Evolutionary conservation across 1,284 basidiomycete species (phyloP).

Genomic region (Neotropicomus parvogracilis): DNA sequence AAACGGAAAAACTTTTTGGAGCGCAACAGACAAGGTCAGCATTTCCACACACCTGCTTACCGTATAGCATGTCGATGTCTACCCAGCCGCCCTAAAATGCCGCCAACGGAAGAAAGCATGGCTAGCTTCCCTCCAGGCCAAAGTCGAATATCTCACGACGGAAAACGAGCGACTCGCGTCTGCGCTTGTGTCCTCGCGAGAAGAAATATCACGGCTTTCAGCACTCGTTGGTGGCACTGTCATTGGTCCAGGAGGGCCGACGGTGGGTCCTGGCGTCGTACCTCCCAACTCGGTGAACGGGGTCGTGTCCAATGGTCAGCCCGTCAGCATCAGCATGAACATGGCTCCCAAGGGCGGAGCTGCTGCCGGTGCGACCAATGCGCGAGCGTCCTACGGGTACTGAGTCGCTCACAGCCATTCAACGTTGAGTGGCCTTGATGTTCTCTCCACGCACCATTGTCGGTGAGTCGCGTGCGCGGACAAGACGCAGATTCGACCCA

Average conservation of each 20-base stretch:
- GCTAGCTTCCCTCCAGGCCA: conserved; percentile 89
- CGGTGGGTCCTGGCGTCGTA: conserved; percentile 30
- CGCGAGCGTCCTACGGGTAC: conserved; percentile 35
- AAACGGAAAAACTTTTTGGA: conserved; percentile 93
- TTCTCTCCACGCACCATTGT: conserved; percentile 10
- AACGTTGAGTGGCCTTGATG: conserved; percentile 4
- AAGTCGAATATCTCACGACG: conserved; percentile 84
- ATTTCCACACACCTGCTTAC: conserved; percentile 1
- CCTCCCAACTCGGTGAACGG: conserved; percentile 26
- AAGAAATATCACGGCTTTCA: conserved; percentile 75
- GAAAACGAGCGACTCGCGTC: conserved; percentile 92
- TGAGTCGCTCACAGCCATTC: conserved; percentile 15
- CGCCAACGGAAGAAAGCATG: conserved; percentile 98
- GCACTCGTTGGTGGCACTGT: conserved; percentile 63
- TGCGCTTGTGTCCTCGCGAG: conserved; percentile 71
- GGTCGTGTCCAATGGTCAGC: conserved; percentile 34
- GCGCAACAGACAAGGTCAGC: conserved; percentile 85
- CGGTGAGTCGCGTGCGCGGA: conserved; percentile 15
- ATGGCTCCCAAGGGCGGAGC: conserved; percentile 35
- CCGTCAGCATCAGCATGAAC: conserved; percentile 45
- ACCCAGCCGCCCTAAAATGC: conserved; percentile 91
- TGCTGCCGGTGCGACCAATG: conserved; percentile 16
- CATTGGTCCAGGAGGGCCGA: conserved; percentile 40
- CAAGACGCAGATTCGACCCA: not conserved
- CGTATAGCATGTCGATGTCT: conserved; percentile 7